Percentiles rank a stretch among this genome's conserved stretches.
Evolutionary conservation across 2,329 filamentous ascomycete species (phyloP).

Genomic region (Pseudogymnoascus sp.): DNA sequence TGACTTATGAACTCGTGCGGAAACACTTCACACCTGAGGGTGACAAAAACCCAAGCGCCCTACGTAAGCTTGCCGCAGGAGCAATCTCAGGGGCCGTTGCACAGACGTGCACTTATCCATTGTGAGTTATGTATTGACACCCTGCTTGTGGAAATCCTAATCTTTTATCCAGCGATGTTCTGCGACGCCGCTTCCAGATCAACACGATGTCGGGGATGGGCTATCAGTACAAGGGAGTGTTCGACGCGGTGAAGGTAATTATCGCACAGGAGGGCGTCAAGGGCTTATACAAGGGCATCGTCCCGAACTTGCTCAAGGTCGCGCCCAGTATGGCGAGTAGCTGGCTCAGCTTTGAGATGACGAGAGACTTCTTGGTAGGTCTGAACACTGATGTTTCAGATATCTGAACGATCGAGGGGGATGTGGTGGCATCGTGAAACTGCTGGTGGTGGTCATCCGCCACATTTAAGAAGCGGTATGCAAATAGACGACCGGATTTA

Average conservation of each 20-base stretch:
- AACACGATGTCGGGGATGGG: constrained; percentile 99
- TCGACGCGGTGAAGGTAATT: constrained; percentile 76
- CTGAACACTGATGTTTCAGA: constrained; percentile 38
- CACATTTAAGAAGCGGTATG: neutral
- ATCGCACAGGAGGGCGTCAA: constrained; percentile 71
- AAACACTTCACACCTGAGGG: constrained; percentile 80
- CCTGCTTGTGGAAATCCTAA: constrained; percentile 18
- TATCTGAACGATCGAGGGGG: constrained; percentile 16
- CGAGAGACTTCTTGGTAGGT: constrained; percentile 72
- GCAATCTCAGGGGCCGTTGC: constrained; percentile 94
- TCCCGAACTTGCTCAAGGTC: constrained; percentile 92
- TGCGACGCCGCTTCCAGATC: constrained; percentile 91
- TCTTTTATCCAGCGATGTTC: constrained; percentile 58
- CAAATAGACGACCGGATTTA: constrained; percentile 4
- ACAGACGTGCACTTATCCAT: constrained; percentile 96
- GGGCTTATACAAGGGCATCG: constrained; percentile 92
- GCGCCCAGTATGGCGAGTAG: constrained; percentile 97
- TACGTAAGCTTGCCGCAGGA: constrained; percentile 78
- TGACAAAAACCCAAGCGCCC: constrained; percentile 69
- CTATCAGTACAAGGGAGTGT: constrained; percentile 84
- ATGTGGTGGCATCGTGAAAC: neutral
- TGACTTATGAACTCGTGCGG: constrained; percentile 89
- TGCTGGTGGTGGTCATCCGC: neutral
- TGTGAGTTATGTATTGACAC: constrained; percentile 50
- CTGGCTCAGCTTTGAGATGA: constrained; percentile 95